Conservation (phyloP, 1,139 yeast species). For the Nakaseomyces delphensis region DNA sequence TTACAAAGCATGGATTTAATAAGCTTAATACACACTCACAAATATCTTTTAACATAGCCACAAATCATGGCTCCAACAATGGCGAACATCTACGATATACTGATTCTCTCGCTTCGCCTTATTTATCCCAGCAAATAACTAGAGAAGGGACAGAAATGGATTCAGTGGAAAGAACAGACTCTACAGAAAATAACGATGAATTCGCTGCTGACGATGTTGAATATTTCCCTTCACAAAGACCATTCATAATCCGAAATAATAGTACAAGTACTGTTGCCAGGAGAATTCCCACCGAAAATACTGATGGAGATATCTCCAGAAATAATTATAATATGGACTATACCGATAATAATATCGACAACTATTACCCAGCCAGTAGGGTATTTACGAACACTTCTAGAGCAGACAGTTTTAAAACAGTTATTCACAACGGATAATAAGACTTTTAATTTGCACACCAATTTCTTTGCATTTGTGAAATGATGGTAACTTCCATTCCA, state of each 20-base stretch:
- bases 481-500: too few species aligned
- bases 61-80: constrained; percentile 10
- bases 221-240: constrained; percentile 10
- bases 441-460: not conserved
- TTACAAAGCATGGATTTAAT: constrained; percentile 6
- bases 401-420: constrained; percentile 7
- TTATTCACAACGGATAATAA: constrained; percentile 6
- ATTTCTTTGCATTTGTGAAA: not conserved
- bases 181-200: constrained; percentile 7
- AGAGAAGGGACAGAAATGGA: not conserved
- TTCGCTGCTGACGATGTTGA: constrained; percentile 9
- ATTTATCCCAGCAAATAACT: not conserved
- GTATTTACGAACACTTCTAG: not conserved
- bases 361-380: not conserved
- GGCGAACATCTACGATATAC: not conserved
- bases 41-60: constrained; percentile 10
- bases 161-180: not conserved
- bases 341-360: not conserved
- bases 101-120: not conserved
- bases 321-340: not conserved
- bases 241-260: constrained; percentile 9
- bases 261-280: constrained; percentile 19
- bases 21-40: constrained; percentile 11
- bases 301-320: not conserved
- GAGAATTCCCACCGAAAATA: constrained; percentile 9